phyloP scores from a whole-genome alignment of 2,329 filamentous ascomycete genomes.

The Alternaria triticina region DNA sequence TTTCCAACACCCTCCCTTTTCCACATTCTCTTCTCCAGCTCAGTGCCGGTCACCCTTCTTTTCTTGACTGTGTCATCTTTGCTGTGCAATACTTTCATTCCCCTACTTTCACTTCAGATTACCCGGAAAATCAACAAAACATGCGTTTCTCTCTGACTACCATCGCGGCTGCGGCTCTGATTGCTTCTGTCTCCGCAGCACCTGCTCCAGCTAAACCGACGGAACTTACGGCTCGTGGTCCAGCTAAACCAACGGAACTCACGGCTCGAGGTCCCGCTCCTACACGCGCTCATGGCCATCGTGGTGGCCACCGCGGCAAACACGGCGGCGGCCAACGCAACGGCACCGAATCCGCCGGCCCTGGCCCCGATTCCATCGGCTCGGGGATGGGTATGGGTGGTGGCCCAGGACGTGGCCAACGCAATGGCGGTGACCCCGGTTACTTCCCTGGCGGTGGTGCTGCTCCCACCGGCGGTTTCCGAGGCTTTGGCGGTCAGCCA shows the following conservation, averaged over 20 bases:
- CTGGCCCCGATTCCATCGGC: background rate
- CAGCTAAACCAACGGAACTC: background rate
- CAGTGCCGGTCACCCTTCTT: constrained; percentile 12
- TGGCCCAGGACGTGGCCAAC: background rate
- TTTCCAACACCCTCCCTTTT: constrained; percentile 13
- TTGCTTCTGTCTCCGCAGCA: constrained; percentile 26
- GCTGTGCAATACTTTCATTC: constrained; percentile 22
- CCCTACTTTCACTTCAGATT: background rate
- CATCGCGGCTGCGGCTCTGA: constrained; percentile 23
- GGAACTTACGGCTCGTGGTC: background rate
- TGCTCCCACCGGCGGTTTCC: constrained; percentile 11
- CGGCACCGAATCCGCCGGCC: background rate
- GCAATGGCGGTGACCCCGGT: constrained; percentile 3
- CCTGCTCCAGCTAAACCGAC: constrained; percentile 12
- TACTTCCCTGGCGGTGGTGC: constrained; percentile 9
- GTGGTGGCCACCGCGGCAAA: background rate
- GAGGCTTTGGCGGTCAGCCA: constrained; percentile 3
- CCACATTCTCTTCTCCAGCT: constrained; percentile 8
- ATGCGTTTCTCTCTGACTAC: constrained; percentile 34
- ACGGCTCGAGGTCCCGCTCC: background rate
- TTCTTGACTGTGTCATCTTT: constrained; percentile 21
- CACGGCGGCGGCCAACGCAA: background rate
- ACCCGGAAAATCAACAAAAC: constrained; percentile 1
- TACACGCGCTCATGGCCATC: background rate
- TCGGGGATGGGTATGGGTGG: background rate